phyloP scores from a whole-genome alignment of 352 stramenopile species.

The Phytophthora pluvialis region DNA sequence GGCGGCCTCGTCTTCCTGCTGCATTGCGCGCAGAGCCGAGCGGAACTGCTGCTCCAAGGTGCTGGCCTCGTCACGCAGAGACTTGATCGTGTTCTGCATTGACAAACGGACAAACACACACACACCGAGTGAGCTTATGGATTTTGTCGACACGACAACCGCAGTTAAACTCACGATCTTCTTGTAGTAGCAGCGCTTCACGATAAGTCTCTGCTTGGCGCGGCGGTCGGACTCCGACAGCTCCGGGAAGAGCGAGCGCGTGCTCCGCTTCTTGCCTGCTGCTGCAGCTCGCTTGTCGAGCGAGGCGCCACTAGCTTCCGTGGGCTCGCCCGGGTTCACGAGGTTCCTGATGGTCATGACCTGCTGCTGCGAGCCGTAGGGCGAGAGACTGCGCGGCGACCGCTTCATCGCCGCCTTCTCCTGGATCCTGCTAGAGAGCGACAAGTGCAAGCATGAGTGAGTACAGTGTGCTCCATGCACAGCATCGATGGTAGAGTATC shows the following conservation, averaged over 20 bases:
- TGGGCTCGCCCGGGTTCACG: conserved; percentile 28
- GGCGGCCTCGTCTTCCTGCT: conserved; percentile 36
- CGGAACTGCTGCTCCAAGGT: conserved; percentile 49
- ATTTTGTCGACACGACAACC: conserved; percentile 31
- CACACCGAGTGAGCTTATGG: conserved; percentile 21
- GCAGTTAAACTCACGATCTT: conserved; percentile 67
- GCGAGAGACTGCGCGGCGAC: conserved; percentile 29
- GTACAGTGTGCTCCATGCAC: not conserved
- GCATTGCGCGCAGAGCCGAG: conserved; percentile 39
- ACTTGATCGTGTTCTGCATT: conserved; percentile 69
- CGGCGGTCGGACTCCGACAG: conserved; percentile 60
- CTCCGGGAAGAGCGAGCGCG: conserved; percentile 47
- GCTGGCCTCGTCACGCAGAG: conserved; percentile 58
- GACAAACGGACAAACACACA: conserved; percentile 27
- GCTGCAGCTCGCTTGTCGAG: conserved; percentile 10
- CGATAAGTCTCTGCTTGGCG: conserved; percentile 73
- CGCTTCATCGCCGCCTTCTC: conserved; percentile 41
- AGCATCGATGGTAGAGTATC: not conserved
- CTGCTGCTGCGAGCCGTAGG: conserved; percentile 24
- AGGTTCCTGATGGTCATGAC: conserved; percentile 38
- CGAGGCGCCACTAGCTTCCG: conserved; percentile 25
- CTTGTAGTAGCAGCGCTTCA: conserved; percentile 82
- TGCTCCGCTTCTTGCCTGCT: conserved; percentile 56
- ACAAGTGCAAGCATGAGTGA: conserved; percentile 2
- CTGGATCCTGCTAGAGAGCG: conserved; percentile 22